Base-by-base conservation (phyloP, 306 rosid genomes). In the Pueraria montana region DNA sequence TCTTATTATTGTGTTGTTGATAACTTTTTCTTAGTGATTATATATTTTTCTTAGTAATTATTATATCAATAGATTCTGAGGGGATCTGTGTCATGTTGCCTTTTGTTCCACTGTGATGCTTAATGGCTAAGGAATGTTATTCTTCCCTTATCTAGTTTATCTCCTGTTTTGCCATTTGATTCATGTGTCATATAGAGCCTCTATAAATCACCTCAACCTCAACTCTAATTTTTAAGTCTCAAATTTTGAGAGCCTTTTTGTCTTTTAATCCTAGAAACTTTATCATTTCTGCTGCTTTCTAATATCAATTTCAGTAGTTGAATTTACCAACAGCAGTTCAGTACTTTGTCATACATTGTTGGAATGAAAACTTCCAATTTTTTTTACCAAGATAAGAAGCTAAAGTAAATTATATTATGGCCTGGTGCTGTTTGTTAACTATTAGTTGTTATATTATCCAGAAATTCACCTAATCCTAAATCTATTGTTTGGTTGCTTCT, bases 311-410 rank as follows among this genome's bases (percentile, higher is more conserved):
- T 77, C 38, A 36, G 21, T 40, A 36, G 45, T 78, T 34, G 24
- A 36, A 50, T 23, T 67, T 23, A 46, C 50, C 20, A 9, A 45
- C 71, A 56, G 18, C 26, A 17, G 16, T 62, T 43, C 48, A 62
- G 62, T 48, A 18, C 49, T 43, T n/a, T 45, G 49, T 48, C 79
- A n/a, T 69, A 27, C 40, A 77, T 80, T 32, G 4, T 59, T 36
- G 65, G 76, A 36, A 72, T 16, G 49, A 11, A 72, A 18, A 46
- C 52, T 20, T 11, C 23, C 61, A 16, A 11, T 34, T 13, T 3
- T 5, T 56, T 40, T 63, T 43, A 20, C 13, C 68, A n/a, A 42
- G 46, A 40, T 55, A 69, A 69, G 70, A 70, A 43, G 48, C 48
- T 42, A 17, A 56, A 42, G 12, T 76, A 34, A 55, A 18, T 55